These are phyloP conservation scores for Pharus latifolius DNA, from an alignment of 176 grass and related monocot genomes.

Conservation along the genomic window DNA sequence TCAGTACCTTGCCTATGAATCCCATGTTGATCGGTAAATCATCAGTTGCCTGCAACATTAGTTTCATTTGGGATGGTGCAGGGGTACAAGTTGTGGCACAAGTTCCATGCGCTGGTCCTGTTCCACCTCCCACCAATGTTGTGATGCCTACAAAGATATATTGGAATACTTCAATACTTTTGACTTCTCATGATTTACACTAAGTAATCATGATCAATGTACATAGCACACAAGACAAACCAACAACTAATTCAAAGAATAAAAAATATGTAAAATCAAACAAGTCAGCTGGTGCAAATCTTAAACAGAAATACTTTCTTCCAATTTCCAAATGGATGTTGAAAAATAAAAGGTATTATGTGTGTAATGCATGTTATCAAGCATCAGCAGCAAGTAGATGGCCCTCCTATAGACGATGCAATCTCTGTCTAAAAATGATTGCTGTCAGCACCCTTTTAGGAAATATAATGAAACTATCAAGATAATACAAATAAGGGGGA, in stretches of 20 bases:
- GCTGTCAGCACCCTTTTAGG: not conserved
- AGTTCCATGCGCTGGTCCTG: constrained; percentile 94
- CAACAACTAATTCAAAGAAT: not conserved
- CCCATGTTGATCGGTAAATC: constrained; percentile 83
- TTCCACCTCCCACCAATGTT: constrained; percentile 90
- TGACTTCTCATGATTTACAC: not conserved
- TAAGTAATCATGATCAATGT: not conserved
- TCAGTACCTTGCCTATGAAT: constrained; percentile 83
- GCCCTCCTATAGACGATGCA: not conserved
- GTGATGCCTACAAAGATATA: constrained; percentile 60
- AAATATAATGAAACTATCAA: not conserved
- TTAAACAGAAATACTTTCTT: not conserved
- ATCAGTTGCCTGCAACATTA: constrained; percentile 94
- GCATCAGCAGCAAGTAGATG: not conserved
- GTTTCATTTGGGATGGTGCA: constrained; percentile 76
- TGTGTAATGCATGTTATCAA: not conserved
- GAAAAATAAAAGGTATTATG: not conserved
- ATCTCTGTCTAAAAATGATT: not conserved
- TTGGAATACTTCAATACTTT: not conserved
- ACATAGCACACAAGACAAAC: not conserved
- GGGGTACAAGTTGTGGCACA: constrained; percentile 96
- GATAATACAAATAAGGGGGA: not conserved
- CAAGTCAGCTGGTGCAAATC: not conserved
- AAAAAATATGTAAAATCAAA: not conserved
- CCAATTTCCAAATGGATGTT: not conserved